Conservation (phyloP, 1,284 basidiomycete species). For the Pseudozyma tsukubaensis region DNA sequence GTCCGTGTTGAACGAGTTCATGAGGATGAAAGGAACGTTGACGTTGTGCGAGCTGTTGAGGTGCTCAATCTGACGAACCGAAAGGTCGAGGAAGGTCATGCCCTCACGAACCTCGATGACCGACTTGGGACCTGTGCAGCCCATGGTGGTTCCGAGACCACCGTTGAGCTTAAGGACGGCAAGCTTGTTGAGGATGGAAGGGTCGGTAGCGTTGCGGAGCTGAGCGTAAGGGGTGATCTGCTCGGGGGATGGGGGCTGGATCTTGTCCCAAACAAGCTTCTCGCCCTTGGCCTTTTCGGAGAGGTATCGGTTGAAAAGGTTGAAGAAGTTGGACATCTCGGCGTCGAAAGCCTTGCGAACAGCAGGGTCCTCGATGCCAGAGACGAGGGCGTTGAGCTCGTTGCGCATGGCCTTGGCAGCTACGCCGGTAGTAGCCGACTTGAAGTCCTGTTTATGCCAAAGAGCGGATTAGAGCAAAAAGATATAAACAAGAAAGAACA, state of each 20-base stretch:
- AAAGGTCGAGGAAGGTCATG: slow-evolving; percentile 99
- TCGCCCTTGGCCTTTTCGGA: slow-evolving; percentile 92
- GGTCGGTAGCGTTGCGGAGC: slow-evolving; percentile 71
- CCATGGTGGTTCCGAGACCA: slow-evolving; percentile 97
- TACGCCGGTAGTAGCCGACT: slow-evolving; percentile 96
- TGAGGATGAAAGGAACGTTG: slow-evolving; percentile 96
- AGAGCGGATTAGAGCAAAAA: background rate
- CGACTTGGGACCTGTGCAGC: slow-evolving; percentile 77
- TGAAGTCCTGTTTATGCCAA: slow-evolving; percentile 76
- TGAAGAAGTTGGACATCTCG: slow-evolving; percentile 99
- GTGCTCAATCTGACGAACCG: slow-evolving; percentile 94
- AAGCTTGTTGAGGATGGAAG: slow-evolving; percentile 72
- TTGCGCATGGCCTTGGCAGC: slow-evolving; percentile 98
- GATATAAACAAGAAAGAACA: slow-evolving; percentile 1
- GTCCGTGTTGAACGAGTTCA: slow-evolving; percentile 99
- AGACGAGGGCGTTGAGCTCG: slow-evolving; percentile 93
- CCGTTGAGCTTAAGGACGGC: slow-evolving; percentile 99
- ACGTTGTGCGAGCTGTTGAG: slow-evolving; percentile 75
- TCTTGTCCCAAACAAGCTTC: slow-evolving; percentile 96
- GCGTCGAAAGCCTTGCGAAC: slow-evolving; percentile 86
- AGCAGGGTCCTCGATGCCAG: slow-evolving; percentile 73
- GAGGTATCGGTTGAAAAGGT: slow-evolving; percentile 97
- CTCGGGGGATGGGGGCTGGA: slow-evolving; percentile 91
- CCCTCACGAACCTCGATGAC: slow-evolving; percentile 76
- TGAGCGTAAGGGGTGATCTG: slow-evolving; percentile 90